Base-by-base conservation (phyloP, 2,329 filamentous ascomycete species). In the Ambrosiella cleistominuta region DNA sequence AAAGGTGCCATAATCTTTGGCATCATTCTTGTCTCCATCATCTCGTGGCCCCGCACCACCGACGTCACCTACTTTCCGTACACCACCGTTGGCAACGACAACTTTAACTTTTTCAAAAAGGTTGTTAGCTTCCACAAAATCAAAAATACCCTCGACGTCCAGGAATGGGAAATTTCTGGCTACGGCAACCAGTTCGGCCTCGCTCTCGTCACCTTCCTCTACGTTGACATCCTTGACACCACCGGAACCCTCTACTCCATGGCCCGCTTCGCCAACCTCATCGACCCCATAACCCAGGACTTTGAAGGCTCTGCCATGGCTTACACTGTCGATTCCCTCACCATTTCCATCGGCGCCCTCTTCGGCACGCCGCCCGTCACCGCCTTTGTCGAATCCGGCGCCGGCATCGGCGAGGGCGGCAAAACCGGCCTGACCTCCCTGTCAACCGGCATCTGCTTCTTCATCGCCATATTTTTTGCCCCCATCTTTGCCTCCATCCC, bases 71-170 rank as follows among this genome's bases (percentile, higher is more conserved):
- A 85, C 69, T 94, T 95, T 71, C 87, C 88, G 0, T 75, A 90
- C 65, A 86, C 80, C 0, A 63, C 74, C 0, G 68, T 83, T 1
- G 88, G 88, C 45, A 74, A 90, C 67, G 76, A 76, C 64, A 73
- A 73, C 45, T 95, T 94, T 69, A 75, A 90, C 65, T 95, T 94
- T 70, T 95, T 95, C 78, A 88, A 86, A 69, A 78, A 88, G 67
- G 86, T 95, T 1, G 88, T 91, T 47, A 82, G 83, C 27, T 93
- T 95, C 74, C 87, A 91, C 66, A 78, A 81, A 5, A 94, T 95
- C 66, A 67, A 76, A 61, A 76, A 78, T 54, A 82, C 79, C 3
- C 75, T 94, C 12, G 77, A 75, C 39, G 87, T 83, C 1, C 85
- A 88, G 66, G 72, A 88, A 59, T 95, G 86, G 83, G 72, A 85